Conservation (phyloP, 768 basidiomycete species). For the Clitopilus hobsonii region DNA sequence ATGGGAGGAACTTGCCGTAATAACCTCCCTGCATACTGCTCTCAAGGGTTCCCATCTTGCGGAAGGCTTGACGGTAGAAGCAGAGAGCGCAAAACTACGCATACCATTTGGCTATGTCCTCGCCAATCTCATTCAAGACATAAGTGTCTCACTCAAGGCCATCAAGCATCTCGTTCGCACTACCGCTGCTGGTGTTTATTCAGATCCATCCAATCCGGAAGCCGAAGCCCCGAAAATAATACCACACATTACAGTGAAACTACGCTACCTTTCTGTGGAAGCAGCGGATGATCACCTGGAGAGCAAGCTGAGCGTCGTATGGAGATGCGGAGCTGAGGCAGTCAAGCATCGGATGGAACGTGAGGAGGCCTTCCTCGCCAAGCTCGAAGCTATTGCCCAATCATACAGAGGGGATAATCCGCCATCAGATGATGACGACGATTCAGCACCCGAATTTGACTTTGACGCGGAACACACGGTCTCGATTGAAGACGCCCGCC, state of each 20-base stretch:
- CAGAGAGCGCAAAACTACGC: slow-evolving; percentile 65
- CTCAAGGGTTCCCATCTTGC: slow-evolving; percentile 27
- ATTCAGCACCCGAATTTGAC: slow-evolving; percentile 43
- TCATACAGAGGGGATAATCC: slow-evolving; percentile 11
- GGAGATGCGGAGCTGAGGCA: slow-evolving; percentile 68
- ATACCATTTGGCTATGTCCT: slow-evolving; percentile 79
- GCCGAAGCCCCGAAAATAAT: slow-evolving; percentile 71
- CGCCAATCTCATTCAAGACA: slow-evolving; percentile 71
- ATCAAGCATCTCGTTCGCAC: slow-evolving; percentile 63
- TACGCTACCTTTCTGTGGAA: slow-evolving; percentile 68
- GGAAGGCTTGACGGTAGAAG: slow-evolving; percentile 42
- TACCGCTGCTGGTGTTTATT: slow-evolving; percentile 46
- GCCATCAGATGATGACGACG: slow-evolving; percentile 24
- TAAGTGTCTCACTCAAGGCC: slow-evolving; percentile 65
- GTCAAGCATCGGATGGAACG: slow-evolving; percentile 65
- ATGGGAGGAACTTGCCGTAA: slow-evolving; percentile 73
- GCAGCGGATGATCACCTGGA: slow-evolving; percentile 86
- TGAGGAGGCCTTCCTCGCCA: slow-evolving; percentile 77
- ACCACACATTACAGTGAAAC: slow-evolving; percentile 53
- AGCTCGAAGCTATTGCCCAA: slow-evolving; percentile 60
- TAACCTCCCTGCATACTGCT: slow-evolving; percentile 48
- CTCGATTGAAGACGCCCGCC: slow-evolving; percentile 65
- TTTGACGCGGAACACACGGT: slow-evolving; percentile 65
- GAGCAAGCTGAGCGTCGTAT: slow-evolving; percentile 67
- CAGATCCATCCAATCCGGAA: slow-evolving; percentile 53